Evolutionary conservation across 2,329 filamentous ascomycete species (phyloP), one percentile per base, ranked within the genome.

Genomic region (Penicillium sp.): DNA sequence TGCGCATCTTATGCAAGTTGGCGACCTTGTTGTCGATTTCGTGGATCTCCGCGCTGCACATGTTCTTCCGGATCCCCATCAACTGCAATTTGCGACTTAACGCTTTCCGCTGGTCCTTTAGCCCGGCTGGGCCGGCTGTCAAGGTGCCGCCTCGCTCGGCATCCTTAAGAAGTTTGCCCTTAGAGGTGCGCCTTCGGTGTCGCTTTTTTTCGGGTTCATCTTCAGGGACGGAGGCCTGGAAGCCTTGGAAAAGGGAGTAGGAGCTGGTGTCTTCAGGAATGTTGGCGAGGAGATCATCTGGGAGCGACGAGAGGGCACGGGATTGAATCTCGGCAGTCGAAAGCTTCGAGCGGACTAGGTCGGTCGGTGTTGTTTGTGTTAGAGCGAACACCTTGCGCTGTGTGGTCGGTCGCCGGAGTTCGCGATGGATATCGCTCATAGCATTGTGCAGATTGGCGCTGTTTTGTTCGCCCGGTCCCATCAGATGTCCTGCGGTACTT

Each of bases 21-120:
- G 90, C 85, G 60, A 99, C 93, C 75, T 97, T 99, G 76, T 89
- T 92, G 75, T 99, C 94, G 57, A 99, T 96, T 68, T 99, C 94
- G 56, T 86, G 85, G 55, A 99, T 97, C 74, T 99, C 94, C 59
- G 90, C 89, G 67, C 91, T 94, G 63, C 92, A 93, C 93, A 99
- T 97, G 69, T 94, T 96, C 75, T 99, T 99, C 56, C 94, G 84
- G 58, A 97, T 85, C 3, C 88, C 84, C 77, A 97, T 85, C 84
- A 97, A 90, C 68, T 97, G 91, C 63, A 99, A 79, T 62, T 90
- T 84, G 72, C 95, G 91, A 76, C 88, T 87, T 76, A 97, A 81
- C 50, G 83, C 79, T 40, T 88, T 83, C 71, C 90, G 90, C 63
- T 96, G 91, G 69, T 87, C 89, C 72, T 89, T 90, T 61, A 97